Percentiles rank a stretch among this genome's conserved stretches.
Evolutionary conservation across 2,329 filamentous ascomycete species (phyloP).

Genomic region (Calycina herbarum): DNA sequence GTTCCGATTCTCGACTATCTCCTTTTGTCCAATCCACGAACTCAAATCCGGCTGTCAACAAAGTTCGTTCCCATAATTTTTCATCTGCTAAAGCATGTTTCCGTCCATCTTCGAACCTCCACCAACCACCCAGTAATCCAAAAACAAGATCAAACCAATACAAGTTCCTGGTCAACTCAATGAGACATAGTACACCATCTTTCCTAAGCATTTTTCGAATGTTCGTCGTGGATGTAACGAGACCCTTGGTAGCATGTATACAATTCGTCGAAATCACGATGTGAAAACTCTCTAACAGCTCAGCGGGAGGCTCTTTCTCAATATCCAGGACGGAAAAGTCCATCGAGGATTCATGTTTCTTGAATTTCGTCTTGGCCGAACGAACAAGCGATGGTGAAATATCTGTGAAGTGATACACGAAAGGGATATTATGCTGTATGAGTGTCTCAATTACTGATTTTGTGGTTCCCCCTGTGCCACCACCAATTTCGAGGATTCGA

Average conservation of each 20-base stretch:
- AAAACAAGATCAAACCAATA: conserved; percentile 30
- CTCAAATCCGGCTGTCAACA: neutral
- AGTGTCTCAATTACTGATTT: conserved; percentile 36
- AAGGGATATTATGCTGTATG: conserved; percentile 18
- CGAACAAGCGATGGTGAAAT: conserved; percentile 38
- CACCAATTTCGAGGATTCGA: conserved; percentile 46
- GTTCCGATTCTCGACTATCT: neutral
- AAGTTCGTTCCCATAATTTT: conserved; percentile 13
- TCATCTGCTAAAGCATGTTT: conserved; percentile 18
- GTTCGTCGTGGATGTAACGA: conserved; percentile 10
- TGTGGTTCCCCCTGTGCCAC: conserved; percentile 46
- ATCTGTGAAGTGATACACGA: conserved; percentile 48
- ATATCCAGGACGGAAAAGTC: conserved; percentile 22
- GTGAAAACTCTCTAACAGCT: conserved; percentile 18
- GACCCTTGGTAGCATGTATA: conserved; percentile 24
- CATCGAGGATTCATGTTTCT: conserved; percentile 24
- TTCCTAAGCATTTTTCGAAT: conserved; percentile 16
- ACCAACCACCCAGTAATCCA: conserved; percentile 31
- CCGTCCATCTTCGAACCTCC: conserved; percentile 26
- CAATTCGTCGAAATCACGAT: conserved; percentile 26
- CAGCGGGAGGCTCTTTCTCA: conserved; percentile 17
- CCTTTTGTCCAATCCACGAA: neutral
- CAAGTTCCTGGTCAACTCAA: conserved; percentile 25
- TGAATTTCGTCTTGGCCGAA: conserved; percentile 25
- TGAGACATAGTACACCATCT: conserved; percentile 22